Base-by-base conservation (phyloP, 306 rosid genomes). In the Prunus kanzakura region DNA sequence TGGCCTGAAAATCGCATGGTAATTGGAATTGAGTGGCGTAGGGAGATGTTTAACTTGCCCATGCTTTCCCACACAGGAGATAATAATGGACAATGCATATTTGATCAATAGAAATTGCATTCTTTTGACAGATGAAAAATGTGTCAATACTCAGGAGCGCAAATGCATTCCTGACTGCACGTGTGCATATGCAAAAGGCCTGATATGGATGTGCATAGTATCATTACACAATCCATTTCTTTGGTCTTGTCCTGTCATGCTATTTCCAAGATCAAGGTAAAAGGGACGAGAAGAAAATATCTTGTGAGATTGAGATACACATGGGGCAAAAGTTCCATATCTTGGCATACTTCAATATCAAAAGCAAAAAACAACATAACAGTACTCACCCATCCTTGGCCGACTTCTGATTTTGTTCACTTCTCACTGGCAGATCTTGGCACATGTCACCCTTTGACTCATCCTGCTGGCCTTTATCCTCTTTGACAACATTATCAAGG, bases 361-460 rank as follows among this genome's bases (percentile, higher is more conserved):
- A 61, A 43, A 41, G 41, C 35, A 25, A 27, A 71, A 65, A 68
- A 49, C 43, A 55, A 35, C 46, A 38, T 19, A 67, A 23, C 19
- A 38, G 13, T 4, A 79, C 93, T 78, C 82, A 90, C 97, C 74
- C 79, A 76, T 79, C 86, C 75, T 54, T 50, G 71, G 72, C 80
- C 51, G 71, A 76, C 67, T 80, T 72, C 76, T 57, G 79, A 73
- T 71, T 76, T 73, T 78, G 78, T 52, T 86, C 83, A 58, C 84
- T 73, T 57, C 25, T 67, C 74, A 66, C 82, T 46, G 85, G 76
- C 50, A 71, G 41, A 3, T 68, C 76, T 62, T 64, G 71, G 76
- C 58, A 73, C 51, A 76, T 52, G 71, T 52, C 77, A 7, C 80
- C 81, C 51, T 67, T 82, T 54, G 76, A 64, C 27, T 50, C 72